Conservation (phyloP, 495 filamentous ascomycete genomes). For the Trichocladium antarcticum region DNA sequence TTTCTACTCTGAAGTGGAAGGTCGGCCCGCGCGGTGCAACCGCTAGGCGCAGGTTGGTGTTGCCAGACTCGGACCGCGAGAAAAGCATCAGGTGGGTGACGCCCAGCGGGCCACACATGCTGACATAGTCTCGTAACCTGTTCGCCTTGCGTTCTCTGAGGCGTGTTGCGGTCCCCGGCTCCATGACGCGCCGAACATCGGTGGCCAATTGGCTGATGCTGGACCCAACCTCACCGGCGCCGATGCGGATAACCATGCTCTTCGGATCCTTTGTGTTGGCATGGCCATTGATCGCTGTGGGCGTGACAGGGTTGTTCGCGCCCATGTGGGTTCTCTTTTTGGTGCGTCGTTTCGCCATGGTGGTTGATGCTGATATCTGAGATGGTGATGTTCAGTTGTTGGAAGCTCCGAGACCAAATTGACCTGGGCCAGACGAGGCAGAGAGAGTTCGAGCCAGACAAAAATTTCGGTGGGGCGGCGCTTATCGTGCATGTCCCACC, state of each 20-base stretch:
- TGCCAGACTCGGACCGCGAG: slow-evolving; percentile 77
- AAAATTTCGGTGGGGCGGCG: slow-evolving; percentile 26
- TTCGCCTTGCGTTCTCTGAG: slow-evolving; percentile 85
- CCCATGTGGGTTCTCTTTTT: slow-evolving; percentile 85
- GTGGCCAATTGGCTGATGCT: slow-evolving; percentile 85
- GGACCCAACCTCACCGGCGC: slow-evolving; percentile 83
- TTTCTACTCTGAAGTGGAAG: slow-evolving; percentile 88
- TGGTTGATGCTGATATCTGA: slow-evolving; percentile 7
- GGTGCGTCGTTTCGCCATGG: slow-evolving; percentile 69
- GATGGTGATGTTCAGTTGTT: slow-evolving; percentile 3
- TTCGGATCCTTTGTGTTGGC: slow-evolving; percentile 58
- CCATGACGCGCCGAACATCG: slow-evolving; percentile 89
- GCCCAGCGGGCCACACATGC: slow-evolving; percentile 90
- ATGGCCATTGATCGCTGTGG: slow-evolving; percentile 29
- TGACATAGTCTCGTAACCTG: slow-evolving; percentile 80
- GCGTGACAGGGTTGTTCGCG: slow-evolving; percentile 46
- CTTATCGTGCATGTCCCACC: slow-evolving; percentile 24
- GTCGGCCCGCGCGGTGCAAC: slow-evolving; percentile 87
- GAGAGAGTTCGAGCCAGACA: neutral
- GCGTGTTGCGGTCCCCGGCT: slow-evolving; percentile 81
- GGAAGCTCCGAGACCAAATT: slow-evolving; percentile 6
- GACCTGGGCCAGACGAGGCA: slow-evolving; percentile 1
- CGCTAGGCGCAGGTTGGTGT: slow-evolving; percentile 83
- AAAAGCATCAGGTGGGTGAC: slow-evolving; percentile 93
- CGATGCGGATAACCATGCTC: slow-evolving; percentile 96